A percentile compares a stretch with the other conserved stretches of the same genome.
Evolutionary conservation across 106 monocot genomes (phyloP).

Genomic region (Narthecium ossifragum): DNA sequence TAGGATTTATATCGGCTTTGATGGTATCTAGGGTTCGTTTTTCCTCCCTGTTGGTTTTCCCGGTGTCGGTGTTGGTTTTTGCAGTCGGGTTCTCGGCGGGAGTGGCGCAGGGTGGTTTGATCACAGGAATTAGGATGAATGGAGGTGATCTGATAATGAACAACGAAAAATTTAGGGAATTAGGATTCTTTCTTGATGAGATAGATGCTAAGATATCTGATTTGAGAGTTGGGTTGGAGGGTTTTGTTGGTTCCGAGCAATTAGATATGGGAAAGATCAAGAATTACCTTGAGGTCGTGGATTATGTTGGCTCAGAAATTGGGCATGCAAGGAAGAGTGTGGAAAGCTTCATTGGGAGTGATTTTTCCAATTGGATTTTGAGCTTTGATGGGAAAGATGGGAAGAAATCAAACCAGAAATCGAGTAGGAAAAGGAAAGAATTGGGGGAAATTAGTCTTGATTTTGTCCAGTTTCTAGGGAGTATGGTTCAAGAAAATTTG

Average conservation of each 20-base stretch:
- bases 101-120: constrained; percentile 2
- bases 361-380: no score
- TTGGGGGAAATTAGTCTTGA: constrained; percentile 20
- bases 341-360: constrained; percentile 1
- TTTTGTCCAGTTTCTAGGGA: constrained; percentile 35
- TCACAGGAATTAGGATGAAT: constrained; percentile 2
- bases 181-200: constrained; percentile 16
- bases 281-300: constrained; percentile 12
- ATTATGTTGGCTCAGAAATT: constrained; percentile 7
- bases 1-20: constrained; percentile 30
- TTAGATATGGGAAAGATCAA: constrained; percentile 14
- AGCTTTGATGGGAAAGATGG: background rate
- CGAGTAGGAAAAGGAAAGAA: constrained; percentile 35
- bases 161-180: background rate
- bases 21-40: constrained; percentile 31
- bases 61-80: constrained; percentile 21
- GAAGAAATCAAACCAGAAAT: constrained; percentile 12
- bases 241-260: background rate
- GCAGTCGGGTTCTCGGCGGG: constrained; percentile 22
- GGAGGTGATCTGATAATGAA: background rate
- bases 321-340: constrained; percentile 9
- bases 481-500: constrained; percentile 39
- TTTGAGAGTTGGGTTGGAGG: constrained; percentile 25
- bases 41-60: constrained; percentile 14
- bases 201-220: constrained; percentile 22